Conservation (phyloP, 768 basidiomycete species). For the Chalciporus chontae region DNA sequence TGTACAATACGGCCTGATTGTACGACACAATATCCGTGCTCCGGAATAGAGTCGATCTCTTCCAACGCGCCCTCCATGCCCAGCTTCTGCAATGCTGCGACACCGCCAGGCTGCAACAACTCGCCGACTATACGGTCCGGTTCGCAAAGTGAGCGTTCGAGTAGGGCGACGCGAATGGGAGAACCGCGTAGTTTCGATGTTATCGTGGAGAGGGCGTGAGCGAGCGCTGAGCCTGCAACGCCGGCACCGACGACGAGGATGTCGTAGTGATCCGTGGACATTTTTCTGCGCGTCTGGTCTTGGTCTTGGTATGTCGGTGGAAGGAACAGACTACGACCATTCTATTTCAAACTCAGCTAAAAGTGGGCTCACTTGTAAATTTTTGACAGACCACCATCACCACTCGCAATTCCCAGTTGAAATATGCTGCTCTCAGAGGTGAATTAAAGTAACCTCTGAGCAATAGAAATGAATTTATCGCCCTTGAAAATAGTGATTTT, state of each 20-base stretch:
- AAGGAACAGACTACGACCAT: too few relatives aligned
- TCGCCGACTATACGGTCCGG: conserved; percentile 98
- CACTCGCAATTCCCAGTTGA: too few relatives aligned
- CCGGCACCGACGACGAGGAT: conserved; percentile 91
- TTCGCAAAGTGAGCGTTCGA: conserved; percentile 89
- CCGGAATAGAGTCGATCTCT: conserved; percentile 82
- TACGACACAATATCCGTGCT: conserved; percentile 83
- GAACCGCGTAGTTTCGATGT: conserved; percentile 38
- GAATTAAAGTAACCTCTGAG: too few relatives aligned
- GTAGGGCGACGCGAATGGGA: conserved; percentile 73
- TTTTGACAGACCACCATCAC: background rate
- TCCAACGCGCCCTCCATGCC: conserved; percentile 76
- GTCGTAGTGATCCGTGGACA: conserved; percentile 48
- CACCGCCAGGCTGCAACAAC: conserved; percentile 91
- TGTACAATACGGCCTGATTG: conserved; percentile 61
- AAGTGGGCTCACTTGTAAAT: conserved; percentile 8
- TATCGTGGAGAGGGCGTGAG: conserved; percentile 72
- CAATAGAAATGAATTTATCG: background rate
- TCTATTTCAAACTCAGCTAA: conserved; percentile 16
- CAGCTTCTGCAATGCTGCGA: conserved; percentile 69
- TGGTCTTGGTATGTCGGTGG: too few relatives aligned
- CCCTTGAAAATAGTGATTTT: background rate
- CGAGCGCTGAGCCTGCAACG: conserved; percentile 83
- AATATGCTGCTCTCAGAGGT: too few relatives aligned
- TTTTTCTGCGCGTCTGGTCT: conserved; percentile 1